These are phyloP conservation scores for Talaromyces sp. DNA, from an alignment of 2,329 filamentous ascomycete genomes.

Conservation along the genomic window DNA sequence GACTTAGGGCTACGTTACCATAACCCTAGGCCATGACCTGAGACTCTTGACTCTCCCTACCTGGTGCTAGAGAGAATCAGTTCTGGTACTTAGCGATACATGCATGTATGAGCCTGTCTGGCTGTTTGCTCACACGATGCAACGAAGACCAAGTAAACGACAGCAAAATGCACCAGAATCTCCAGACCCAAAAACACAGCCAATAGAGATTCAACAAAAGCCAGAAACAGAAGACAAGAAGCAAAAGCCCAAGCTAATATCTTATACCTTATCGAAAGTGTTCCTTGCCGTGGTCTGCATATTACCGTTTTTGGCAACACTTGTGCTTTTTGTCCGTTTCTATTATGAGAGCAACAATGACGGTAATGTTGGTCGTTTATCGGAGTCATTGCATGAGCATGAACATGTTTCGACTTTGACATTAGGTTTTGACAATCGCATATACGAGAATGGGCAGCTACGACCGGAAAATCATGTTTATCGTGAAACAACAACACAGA, in stretches of 20 bases:
- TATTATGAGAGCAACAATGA: constrained; percentile 2
- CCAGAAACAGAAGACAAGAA: not conserved
- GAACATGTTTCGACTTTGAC: not conserved
- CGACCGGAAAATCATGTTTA: constrained; percentile 45
- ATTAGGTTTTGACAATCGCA: constrained; percentile 3
- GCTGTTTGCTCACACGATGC: not conserved
- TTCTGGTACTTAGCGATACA: not conserved
- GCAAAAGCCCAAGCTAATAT: not conserved
- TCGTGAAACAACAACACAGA: constrained; percentile 34
- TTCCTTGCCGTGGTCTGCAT: not conserved
- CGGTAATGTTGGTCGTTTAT: constrained; percentile 7
- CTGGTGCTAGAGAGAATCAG: not conserved
- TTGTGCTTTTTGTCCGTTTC: constrained; percentile 11
- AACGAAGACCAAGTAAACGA: constrained; percentile 10
- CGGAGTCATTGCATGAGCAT: constrained; percentile 18
- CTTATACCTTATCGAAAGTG: not conserved
- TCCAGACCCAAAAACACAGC: not conserved
- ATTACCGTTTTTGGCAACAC: constrained; percentile 12
- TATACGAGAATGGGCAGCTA: constrained; percentile 24
- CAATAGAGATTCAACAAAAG: not conserved
- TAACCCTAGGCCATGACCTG: not conserved
- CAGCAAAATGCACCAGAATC: not conserved
- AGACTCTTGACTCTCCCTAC: not conserved
- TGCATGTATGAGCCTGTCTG: not conserved
- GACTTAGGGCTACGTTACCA: not conserved